Conservation (phyloP, 495 filamentous ascomycete genomes). For the Neurospora sp. region DNA sequence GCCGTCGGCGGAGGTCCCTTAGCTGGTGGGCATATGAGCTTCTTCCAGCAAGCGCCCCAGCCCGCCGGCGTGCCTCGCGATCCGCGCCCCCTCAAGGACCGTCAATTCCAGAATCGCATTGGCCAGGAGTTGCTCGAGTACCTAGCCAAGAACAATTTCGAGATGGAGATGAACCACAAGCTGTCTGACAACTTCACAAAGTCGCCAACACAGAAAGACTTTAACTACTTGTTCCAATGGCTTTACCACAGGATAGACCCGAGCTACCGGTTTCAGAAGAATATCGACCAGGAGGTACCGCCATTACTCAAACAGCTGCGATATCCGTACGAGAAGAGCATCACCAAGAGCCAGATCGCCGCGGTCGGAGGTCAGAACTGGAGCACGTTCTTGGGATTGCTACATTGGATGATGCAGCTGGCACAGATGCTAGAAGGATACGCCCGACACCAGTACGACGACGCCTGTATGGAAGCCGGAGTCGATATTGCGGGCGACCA, state of each 20-base stretch:
- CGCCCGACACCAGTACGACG: conserved; percentile 64
- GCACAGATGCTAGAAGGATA: conserved; percentile 83
- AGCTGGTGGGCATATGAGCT: conserved; percentile 60
- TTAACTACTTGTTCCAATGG: conserved; percentile 94
- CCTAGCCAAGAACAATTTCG: conserved; percentile 80
- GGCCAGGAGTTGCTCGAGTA: conserved; percentile 88
- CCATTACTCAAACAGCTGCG: conserved; percentile 82
- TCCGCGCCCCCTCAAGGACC: conserved; percentile 79
- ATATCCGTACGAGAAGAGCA: conserved; percentile 87
- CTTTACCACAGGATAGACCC: conserved; percentile 92
- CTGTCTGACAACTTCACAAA: conserved; percentile 78
- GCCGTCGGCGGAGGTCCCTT: conserved; percentile 39
- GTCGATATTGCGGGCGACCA: conserved; percentile 79
- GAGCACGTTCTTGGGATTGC: conserved; percentile 81
- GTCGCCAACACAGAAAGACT: conserved; percentile 96
- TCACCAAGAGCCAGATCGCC: conserved; percentile 87
- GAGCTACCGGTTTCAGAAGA: conserved; percentile 78
- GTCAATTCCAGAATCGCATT: conserved; percentile 67
- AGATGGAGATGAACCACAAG: conserved; percentile 92
- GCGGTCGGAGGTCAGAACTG: conserved; percentile 95
- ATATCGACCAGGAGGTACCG: conserved; percentile 88
- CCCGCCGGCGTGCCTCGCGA: conserved; percentile 73
- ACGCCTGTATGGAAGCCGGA: conserved; percentile 73
- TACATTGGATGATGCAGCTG: conserved; percentile 99
- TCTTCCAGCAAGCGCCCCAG: conserved; percentile 77